phyloP scores from a whole-genome alignment of 768 basidiomycete genomes.

The Podaxis sp. region DNA sequence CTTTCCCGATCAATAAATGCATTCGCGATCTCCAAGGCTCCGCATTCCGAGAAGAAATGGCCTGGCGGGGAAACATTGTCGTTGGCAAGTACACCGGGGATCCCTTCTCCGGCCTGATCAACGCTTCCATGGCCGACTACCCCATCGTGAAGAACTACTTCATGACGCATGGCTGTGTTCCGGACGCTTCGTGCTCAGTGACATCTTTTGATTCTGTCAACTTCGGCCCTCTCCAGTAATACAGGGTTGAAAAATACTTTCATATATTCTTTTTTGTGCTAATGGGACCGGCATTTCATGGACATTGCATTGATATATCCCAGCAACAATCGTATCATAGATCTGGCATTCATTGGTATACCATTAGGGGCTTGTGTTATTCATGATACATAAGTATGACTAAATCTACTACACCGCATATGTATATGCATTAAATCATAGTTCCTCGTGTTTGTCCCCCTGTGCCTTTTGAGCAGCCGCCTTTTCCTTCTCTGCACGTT shows the following conservation, averaged over 20 bases:
- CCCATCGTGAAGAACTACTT: slow-evolving; percentile 81
- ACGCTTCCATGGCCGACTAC: slow-evolving; percentile 83
- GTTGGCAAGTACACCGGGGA: slow-evolving; percentile 67
- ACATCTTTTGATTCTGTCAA: slow-evolving; percentile 5
- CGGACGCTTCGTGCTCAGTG: slow-evolving; percentile 28
- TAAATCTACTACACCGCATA: slow-evolving; percentile 5
- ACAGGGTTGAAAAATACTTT: not conserved
- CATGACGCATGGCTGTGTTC: slow-evolving; percentile 60
- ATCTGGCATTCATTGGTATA: slow-evolving; percentile 1
- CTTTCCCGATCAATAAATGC: slow-evolving; percentile 77
- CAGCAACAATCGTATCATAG: slow-evolving; percentile 8
- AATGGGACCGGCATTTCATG: slow-evolving; percentile 1
- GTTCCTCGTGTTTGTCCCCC: slow-evolving; percentile 35
- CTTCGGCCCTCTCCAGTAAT: slow-evolving; percentile 11
- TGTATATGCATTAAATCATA: slow-evolving; percentile 25
- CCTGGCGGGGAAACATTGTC: slow-evolving; percentile 82
- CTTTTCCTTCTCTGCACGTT: slow-evolving; percentile 21
- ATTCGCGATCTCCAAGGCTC: slow-evolving; percentile 73
- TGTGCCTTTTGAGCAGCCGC: slow-evolving; percentile 17
- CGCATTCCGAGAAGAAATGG: slow-evolving; percentile 56
- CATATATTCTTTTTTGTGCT: not conserved
- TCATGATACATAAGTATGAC: slow-evolving; percentile 6
- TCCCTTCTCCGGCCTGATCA: slow-evolving; percentile 59
- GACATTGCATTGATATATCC: slow-evolving; percentile 1
- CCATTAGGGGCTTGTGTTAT: not conserved